Evolutionary conservation across 208 protist genomes (phyloP).

Genomic region (Herpetomonas tarakana): DNA sequence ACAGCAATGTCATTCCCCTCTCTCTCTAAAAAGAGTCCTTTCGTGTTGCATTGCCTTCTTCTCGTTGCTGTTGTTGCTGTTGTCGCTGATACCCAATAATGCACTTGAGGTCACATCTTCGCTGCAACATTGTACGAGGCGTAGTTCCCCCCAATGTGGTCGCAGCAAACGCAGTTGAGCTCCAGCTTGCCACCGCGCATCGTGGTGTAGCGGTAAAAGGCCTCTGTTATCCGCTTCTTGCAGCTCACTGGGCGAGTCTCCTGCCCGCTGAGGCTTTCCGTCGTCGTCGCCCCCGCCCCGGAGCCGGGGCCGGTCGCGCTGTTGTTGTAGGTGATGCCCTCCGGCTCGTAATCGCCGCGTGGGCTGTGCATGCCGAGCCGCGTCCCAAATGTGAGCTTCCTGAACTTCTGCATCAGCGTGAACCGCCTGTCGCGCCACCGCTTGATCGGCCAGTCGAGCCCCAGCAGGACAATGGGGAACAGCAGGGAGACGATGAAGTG

Average conservation of each 20-base stretch:
- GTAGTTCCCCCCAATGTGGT: conserved; percentile 88
- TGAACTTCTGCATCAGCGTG: conserved; percentile 87
- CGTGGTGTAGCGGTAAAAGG: conserved; percentile 76
- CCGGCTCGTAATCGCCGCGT: conserved; percentile 86
- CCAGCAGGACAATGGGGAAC: conserved; percentile 67
- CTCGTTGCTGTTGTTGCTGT: too few species aligned
- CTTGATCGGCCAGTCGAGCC: conserved; percentile 83
- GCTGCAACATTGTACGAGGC: conserved; percentile 68
- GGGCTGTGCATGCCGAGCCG: conserved; percentile 92
- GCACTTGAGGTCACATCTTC: conserved; percentile 14
- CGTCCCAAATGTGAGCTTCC: conserved; percentile 84
- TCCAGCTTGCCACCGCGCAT: conserved; percentile 75
- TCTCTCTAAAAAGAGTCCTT: too few species aligned
- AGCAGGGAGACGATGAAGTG: conserved; percentile 60
- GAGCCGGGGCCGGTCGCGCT: neutral
- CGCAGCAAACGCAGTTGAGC: conserved; percentile 89
- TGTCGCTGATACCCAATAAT: neutral
- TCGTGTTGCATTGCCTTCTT: too few species aligned
- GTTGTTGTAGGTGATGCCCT: conserved; percentile 45
- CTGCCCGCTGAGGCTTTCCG: conserved; percentile 5
- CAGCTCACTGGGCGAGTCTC: conserved; percentile 14
- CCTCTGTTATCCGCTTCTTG: conserved; percentile 52
- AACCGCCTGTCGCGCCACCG: conserved; percentile 73
- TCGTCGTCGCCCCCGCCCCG: conserved; percentile 1
- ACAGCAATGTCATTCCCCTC: too few species aligned